Conservation (phyloP, 1,284 basidiomycete species). For the Moesziomyces sp. region DNA sequence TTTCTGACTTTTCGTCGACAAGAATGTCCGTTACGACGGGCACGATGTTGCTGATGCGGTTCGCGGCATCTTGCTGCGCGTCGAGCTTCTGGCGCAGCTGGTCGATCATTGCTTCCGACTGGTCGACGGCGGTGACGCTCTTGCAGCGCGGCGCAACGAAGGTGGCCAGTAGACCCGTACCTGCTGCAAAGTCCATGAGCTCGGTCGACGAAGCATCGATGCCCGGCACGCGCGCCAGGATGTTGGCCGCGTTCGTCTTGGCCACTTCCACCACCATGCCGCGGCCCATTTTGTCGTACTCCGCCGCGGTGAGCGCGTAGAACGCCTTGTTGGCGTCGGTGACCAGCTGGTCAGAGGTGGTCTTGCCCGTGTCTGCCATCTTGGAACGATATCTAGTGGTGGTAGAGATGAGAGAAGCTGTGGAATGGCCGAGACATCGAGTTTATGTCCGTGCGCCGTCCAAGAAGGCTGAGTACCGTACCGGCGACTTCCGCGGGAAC, state of each 20-base stretch:
- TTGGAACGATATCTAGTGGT: background rate
- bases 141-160: constrained; percentile 36
- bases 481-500: too few species aligned
- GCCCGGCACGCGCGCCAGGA: constrained; percentile 30
- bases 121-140: constrained; percentile 34
- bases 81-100: constrained; percentile 40
- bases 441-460: too few species aligned
- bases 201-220: constrained; percentile 11
- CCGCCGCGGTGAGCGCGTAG: constrained; percentile 41
- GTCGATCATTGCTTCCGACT: constrained; percentile 34
- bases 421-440: too few species aligned
- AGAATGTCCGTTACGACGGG: constrained; percentile 25
- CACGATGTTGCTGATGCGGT: constrained; percentile 17
- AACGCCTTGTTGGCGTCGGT: constrained; percentile 45
- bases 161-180: constrained; percentile 43
- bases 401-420: background rate
- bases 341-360: constrained; percentile 13
- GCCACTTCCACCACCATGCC: constrained; percentile 35
- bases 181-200: constrained; percentile 43
- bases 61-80: constrained; percentile 7
- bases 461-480: too few species aligned
- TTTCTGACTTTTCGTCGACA: background rate
- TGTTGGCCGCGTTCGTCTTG: constrained; percentile 36
- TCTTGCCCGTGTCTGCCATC: constrained; percentile 12
- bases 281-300: constrained; percentile 40